Percentiles rank a stretch among this genome's conserved stretches.
Conservation (phyloP, 345 rosid species). For the Erysimum cheiranthoides region DNA sequence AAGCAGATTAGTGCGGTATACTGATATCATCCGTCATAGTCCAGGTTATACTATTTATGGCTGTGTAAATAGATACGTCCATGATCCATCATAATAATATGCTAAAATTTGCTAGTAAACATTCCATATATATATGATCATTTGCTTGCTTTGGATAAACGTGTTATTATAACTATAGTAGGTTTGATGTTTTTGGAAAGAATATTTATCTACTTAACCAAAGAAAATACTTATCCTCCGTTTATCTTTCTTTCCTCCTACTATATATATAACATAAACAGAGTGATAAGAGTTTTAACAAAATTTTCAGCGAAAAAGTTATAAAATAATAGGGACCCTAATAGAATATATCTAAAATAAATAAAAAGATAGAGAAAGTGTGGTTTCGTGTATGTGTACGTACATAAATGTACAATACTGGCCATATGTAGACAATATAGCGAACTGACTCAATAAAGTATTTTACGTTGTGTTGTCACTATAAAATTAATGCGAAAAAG, state of each 20-base stretch:
- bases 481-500: constrained; percentile 35
- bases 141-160: background rate
- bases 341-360: too few species aligned
- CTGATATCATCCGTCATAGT: background rate
- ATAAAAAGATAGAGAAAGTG: background rate
- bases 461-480: constrained; percentile 43
- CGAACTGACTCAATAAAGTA: constrained; percentile 45
- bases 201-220: background rate
- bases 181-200: background rate
- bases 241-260: background rate
- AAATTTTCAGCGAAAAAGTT: background rate
- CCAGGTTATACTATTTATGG: background rate
- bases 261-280: background rate
- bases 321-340: background rate
- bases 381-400: constrained; percentile 36
- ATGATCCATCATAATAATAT: background rate
- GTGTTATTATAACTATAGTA: background rate
- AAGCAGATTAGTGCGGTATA: background rate
- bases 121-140: background rate
- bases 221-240: background rate
- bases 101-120: background rate
- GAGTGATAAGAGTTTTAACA: background rate
- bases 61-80: background rate
- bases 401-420: constrained; percentile 41
- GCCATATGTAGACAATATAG: constrained; percentile 35